These are phyloP conservation scores for Saccharomyces pastorianus DNA, from an alignment of 1,139 yeast species.

Conservation along the genomic window DNA sequence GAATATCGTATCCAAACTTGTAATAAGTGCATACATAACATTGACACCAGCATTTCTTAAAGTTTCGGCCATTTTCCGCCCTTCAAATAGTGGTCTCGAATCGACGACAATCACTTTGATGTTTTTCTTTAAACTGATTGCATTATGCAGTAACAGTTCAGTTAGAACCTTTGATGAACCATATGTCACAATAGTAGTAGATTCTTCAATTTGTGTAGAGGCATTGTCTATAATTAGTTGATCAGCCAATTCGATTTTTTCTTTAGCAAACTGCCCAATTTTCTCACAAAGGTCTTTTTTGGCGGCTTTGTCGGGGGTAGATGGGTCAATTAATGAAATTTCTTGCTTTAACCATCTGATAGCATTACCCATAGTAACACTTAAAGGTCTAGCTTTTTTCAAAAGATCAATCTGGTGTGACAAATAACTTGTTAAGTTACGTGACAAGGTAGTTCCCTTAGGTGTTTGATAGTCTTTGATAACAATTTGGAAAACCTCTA, in stretches of 20 bases:
- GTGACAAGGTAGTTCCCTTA: constrained; percentile 69
- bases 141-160: constrained; percentile 65
- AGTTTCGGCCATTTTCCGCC: constrained; percentile 61
- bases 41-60: constrained; percentile 54
- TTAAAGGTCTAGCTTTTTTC: constrained; percentile 84
- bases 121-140: constrained; percentile 50
- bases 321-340: constrained; percentile 54
- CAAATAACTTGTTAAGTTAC: constrained; percentile 82
- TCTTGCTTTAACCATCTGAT: constrained; percentile 95
- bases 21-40: constrained; percentile 68
- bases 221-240: constrained; percentile 78
- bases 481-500: constrained; percentile 74
- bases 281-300: constrained; percentile 55
- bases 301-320: constrained; percentile 60
- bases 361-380: constrained; percentile 95
- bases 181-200: constrained; percentile 75
- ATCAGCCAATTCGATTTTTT: constrained; percentile 78
- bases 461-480: constrained; percentile 81
- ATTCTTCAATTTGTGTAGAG: constrained; percentile 64
- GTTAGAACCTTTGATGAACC: constrained; percentile 83
- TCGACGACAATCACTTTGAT: constrained; percentile 85
- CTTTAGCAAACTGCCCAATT: constrained; percentile 76
- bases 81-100: constrained; percentile 94
- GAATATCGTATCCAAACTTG: constrained; percentile 70
- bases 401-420: constrained; percentile 93